Conservation (phyloP, 306 rosid species). For the Begonia masoniana region DNA sequence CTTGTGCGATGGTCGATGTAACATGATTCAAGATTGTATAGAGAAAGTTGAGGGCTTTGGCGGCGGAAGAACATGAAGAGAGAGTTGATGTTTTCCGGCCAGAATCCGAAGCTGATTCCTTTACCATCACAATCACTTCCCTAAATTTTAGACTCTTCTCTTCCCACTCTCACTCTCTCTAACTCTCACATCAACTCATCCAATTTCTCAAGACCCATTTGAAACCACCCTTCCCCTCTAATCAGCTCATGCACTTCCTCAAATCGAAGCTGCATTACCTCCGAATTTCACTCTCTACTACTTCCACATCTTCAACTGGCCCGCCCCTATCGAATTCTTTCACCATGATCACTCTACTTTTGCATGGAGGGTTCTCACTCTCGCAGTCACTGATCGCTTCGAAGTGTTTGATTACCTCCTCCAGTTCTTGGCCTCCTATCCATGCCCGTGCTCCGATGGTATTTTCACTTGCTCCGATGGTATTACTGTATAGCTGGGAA, state of each 20-base stretch:
- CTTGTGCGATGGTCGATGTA: no score
- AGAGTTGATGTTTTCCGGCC: no score
- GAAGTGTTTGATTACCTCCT: conserved; percentile 42
- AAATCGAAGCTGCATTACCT: conserved; percentile 64
- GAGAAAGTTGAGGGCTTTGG: no score
- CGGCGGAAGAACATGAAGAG: no score
- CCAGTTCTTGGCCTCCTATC: conserved; percentile 31
- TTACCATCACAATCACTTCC: conserved; percentile 7
- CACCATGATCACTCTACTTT: conserved; percentile 67
- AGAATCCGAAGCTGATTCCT: no score
- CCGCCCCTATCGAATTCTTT: conserved; percentile 55
- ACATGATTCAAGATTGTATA: no score
- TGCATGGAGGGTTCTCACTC: conserved; percentile 69
- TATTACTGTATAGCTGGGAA: conserved; percentile 42
- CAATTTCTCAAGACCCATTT: conserved; percentile 44
- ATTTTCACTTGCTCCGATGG: conserved; percentile 84
- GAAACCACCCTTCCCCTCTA: conserved; percentile 41
- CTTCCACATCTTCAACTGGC: conserved; percentile 91
- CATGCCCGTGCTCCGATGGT: conserved; percentile 66
- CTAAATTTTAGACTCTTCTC: conserved; percentile 37
- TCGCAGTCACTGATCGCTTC: conserved; percentile 42
- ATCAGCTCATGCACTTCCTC: conserved; percentile 57
- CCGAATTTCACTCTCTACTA: conserved; percentile 54
- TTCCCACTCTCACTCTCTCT: conserved; percentile 35
- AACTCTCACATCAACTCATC: conserved; percentile 27